Evolutionary conservation across 148 eudicot genomes (phyloP), one percentile per base, ranked within the genome.

Genomic region (Pouteria glomerata): DNA sequence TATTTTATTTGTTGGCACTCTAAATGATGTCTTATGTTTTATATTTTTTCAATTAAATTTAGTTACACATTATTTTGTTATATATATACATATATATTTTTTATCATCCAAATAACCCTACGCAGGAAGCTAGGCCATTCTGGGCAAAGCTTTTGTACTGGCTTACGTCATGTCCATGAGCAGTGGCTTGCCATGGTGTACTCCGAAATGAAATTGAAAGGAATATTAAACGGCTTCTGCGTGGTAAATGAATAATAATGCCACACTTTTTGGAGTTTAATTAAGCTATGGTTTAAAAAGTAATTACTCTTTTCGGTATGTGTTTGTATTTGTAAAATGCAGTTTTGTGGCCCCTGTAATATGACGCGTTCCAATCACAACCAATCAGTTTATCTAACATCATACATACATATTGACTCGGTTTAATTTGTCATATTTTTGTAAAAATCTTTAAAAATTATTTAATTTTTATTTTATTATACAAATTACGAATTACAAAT

Each of bases 91-190:
- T 4, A 55, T 50, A 50, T 50, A 50, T n/a, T n/a, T n/a, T n/a
- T n/a, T n/a, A n/a, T n/a, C n/a, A n/a, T n/a, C n/a, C n/a, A 3
- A 13, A 12, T 50, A 13, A 15, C 3, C 53, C 53, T 41, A 12
- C 3, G 21, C 2, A 37, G 69, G 29, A 2, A 41, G 55, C 55
- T 71, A 71, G 65, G 74, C 31, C 34, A 6, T 52, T 21, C 29
- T 19, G 4, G 23, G 30, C 60, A 39, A 56, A 21, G 48, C 57
- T 16, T 74, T 37, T 57, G 35, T 50, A n/a, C 47, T 77, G 56
- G 75, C 72, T 72, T 77, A 77, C 76, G 80, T 77, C 80, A 72
- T 60, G 68, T 77, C 80, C 68, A 71, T 69, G 67, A 26, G 34
- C 50, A 57, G 64, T 47, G 26, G 69, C 69, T 27, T 35, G 64